Conservation (phyloP, 257 asterid genomes). For the Linaria vulgaris region DNA sequence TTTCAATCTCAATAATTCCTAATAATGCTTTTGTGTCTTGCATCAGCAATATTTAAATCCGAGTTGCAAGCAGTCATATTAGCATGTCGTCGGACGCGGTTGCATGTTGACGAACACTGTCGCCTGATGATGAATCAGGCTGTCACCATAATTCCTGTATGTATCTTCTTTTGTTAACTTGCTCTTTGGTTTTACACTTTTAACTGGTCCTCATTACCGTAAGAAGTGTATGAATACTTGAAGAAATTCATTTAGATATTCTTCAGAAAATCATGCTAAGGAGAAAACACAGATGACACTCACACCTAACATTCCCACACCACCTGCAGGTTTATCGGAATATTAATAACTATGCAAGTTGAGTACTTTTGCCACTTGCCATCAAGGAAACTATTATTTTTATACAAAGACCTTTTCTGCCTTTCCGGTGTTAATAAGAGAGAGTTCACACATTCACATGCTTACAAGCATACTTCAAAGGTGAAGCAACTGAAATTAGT, state of each 20-base stretch:
- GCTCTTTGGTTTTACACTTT: neutral
- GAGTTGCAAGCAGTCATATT: slow-evolving; percentile 73
- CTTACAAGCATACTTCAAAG: no score
- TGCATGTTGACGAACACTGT: slow-evolving; percentile 58
- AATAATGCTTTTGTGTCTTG: slow-evolving; percentile 20
- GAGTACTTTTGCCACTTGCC: no score
- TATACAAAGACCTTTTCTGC: no score
- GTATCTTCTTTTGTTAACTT: slow-evolving; percentile 32
- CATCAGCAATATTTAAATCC: slow-evolving; percentile 58
- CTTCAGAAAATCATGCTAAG: neutral
- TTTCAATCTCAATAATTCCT: slow-evolving; percentile 10
- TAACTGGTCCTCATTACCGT: slow-evolving; percentile 12
- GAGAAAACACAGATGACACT: no score
- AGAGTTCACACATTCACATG: no score
- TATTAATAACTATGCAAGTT: no score
- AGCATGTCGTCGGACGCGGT: slow-evolving; percentile 71
- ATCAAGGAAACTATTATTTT: no score
- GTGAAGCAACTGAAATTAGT: no score
- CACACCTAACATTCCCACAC: no score
- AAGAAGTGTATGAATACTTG: neutral
- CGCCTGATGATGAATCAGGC: slow-evolving; percentile 47
- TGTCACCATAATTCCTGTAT: slow-evolving; percentile 66
- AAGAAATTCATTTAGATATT: neutral
- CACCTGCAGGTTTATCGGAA: no score
- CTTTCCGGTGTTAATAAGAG: no score